Percentiles rank a stretch among this genome's conserved stretches.
These are phyloP conservation scores for Irpex rosettiformis DNA, from an alignment of 1,284 basidiomycete species.

Conservation along the genomic window DNA sequence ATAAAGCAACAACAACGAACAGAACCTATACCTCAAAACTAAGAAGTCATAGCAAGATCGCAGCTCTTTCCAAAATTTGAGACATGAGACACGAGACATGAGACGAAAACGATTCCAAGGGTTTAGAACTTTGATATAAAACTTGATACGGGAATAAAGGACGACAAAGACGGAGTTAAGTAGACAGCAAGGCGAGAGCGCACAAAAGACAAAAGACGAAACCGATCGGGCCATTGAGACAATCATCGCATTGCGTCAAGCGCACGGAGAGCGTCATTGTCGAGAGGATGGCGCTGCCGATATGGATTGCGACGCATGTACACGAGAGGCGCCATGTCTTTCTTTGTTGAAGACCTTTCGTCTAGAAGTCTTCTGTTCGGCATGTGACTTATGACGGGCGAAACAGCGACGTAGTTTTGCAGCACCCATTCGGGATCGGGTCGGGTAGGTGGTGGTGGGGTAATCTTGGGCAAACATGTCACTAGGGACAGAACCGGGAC, in stretches of 20 bases:
- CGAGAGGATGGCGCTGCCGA: constrained; percentile 31
- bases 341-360: constrained; percentile 5
- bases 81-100: neutral
- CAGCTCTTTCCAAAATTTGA: neutral
- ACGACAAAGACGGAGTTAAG: neutral
- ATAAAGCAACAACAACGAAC: neutral
- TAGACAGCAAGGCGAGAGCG: neutral
- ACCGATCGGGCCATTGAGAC: neutral
- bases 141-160: neutral
- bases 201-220: neutral
- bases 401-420: constrained; percentile 11
- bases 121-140: neutral
- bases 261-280: constrained; percentile 29
- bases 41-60: neutral
- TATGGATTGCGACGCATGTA: constrained; percentile 26
- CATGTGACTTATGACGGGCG: constrained; percentile 3
- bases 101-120: neutral
- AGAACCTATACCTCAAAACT: neutral
- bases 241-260: constrained; percentile 18
- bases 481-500: neutral
- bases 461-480: constrained; percentile 6
- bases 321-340: constrained; percentile 25
- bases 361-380: neutral
- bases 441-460: constrained; percentile 1
- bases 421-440: constrained; percentile 16